phyloP scores from a whole-genome alignment of 345 rosid genomes.

The Hibiscus tridactylites region DNA sequence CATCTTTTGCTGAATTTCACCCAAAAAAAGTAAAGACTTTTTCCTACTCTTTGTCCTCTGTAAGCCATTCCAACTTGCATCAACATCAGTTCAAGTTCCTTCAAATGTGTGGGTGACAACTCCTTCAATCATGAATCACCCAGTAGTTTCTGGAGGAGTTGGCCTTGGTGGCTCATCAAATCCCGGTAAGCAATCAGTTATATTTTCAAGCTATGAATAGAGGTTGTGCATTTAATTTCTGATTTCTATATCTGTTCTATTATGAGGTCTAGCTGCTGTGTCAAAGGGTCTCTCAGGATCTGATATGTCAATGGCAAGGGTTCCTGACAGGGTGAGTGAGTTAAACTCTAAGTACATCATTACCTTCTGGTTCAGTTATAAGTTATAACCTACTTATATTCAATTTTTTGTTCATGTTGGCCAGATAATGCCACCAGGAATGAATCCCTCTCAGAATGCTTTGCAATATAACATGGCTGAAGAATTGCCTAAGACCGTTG shows the following conservation, averaged over 20 bases:
- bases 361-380: background rate
- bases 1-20: background rate
- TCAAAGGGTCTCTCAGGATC: constrained; percentile 19
- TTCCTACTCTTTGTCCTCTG: background rate
- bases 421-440: constrained; percentile 20
- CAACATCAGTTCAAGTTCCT: constrained; percentile 18
- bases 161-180: constrained; percentile 10
- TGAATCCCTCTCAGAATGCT: constrained; percentile 13
- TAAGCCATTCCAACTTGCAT: constrained; percentile 14
- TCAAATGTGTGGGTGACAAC: constrained; percentile 21
- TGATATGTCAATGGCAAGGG: constrained; percentile 16
- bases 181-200: constrained; percentile 13
- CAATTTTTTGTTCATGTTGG: background rate
- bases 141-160: constrained; percentile 15
- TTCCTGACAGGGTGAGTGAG: constrained; percentile 25
- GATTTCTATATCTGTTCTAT: background rate
- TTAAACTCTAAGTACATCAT: background rate
- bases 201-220: background rate
- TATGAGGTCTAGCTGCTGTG: constrained; percentile 17
- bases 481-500: constrained; percentile 30
- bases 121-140: constrained; percentile 16
- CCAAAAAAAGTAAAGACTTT: background rate
- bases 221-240: background rate
- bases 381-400: background rate
- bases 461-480: constrained; percentile 10